A percentile compares a stretch with the other conserved stretches of the same genome.
Evolutionary conservation across 768 basidiomycete species (phyloP).

Genomic region (Pulveroboletus sp.): DNA sequence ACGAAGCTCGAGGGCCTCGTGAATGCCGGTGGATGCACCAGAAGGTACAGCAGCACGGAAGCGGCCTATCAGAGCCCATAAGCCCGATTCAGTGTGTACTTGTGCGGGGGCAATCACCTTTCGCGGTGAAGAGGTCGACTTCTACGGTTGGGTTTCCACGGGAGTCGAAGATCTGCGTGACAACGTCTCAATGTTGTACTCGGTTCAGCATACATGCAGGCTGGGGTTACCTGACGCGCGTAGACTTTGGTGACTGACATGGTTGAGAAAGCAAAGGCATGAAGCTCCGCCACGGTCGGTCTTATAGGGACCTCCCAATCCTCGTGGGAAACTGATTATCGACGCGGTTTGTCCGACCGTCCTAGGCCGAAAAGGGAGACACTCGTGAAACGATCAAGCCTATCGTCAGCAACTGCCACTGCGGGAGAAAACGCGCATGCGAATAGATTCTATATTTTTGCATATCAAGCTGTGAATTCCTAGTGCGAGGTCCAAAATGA

Average conservation of each 20-base stretch:
- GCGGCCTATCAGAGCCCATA: slow-evolving; percentile 51
- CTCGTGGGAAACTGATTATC: slow-evolving; percentile 37
- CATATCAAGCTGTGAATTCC: slow-evolving; percentile 7
- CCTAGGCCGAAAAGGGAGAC: too few relatives aligned
- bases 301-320: slow-evolving; percentile 21
- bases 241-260: slow-evolving; percentile 92
- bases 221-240: slow-evolving; percentile 75
- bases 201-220: not conserved
- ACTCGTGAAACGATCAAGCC: slow-evolving; percentile 8
- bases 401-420: not conserved
- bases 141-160: slow-evolving; percentile 98
- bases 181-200: slow-evolving; percentile 10
- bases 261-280: slow-evolving; percentile 33
- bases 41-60: slow-evolving; percentile 96
- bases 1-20: slow-evolving; percentile 98
- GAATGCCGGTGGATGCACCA: slow-evolving; percentile 95
- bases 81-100: slow-evolving; percentile 6
- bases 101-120: slow-evolving; percentile 49
- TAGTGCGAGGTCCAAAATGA: slow-evolving; percentile 5
- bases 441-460: slow-evolving; percentile 9
- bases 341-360: not conserved
- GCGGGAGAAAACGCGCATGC: slow-evolving; percentile 2
- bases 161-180: slow-evolving; percentile 91
- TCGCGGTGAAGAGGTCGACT: slow-evolving; percentile 82
- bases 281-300: slow-evolving; percentile 6